phyloP scores from a whole-genome alignment of 306 rosid genomes.

The cucumber (Cucumis sativus) region Cucumber_9930_V3 NC_026657.2:5422001-5422500 shows the following conservation, averaged over 20 bases:
- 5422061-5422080: conserved; percentile 24
- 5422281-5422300: background rate
- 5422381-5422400: background rate
- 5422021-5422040: background rate
- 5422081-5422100: conserved; percentile 88
- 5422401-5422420: background rate
- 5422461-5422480: conserved; percentile 53
- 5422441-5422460: background rate
- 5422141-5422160: conserved; percentile 52
- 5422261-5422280: background rate
- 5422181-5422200: conserved; percentile 85
- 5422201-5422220: background rate
- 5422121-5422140: conserved; percentile 46
- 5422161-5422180: conserved; percentile 55
- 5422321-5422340: background rate
- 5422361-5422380: background rate
- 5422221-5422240: background rate
- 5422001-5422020: background rate
- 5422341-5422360: background rate
- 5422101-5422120: conserved; percentile 68
- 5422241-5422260: background rate
- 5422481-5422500: conserved; percentile 94
- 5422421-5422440: background rate
- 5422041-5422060: conserved; percentile 1
- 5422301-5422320: background rate